Evolutionary conservation across 2,329 filamentous ascomycete species (phyloP).

Genomic region (Zalaria obscura): DNA sequence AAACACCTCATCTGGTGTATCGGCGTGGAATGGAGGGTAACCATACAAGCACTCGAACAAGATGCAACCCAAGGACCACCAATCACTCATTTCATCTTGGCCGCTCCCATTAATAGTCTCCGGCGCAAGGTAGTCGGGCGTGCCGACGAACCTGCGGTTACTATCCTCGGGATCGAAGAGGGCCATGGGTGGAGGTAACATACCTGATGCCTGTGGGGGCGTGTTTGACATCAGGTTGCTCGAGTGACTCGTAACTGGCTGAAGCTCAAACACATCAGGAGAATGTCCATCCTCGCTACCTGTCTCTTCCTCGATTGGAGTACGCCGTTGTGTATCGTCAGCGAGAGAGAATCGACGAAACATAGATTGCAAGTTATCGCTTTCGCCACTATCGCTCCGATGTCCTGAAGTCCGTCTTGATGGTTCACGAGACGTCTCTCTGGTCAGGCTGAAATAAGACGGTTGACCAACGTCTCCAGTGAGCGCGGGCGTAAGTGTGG

Average conservation of each 20-base stretch:
- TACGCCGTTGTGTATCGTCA: constrained; percentile 37
- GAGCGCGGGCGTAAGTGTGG: constrained; percentile 70
- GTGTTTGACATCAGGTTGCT: constrained; percentile 43
- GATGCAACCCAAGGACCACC: constrained; percentile 99
- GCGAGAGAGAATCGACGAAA: constrained; percentile 53
- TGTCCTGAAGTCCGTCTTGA: constrained; percentile 63
- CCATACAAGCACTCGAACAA: constrained; percentile 93
- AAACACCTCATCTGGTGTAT: constrained; percentile 84
- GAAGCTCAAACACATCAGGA: constrained; percentile 60
- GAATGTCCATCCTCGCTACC: constrained; percentile 52
- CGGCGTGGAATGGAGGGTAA: constrained; percentile 82
- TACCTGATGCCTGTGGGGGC: constrained; percentile 53
- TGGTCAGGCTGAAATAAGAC: constrained; percentile 77
- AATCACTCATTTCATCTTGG: constrained; percentile 96
- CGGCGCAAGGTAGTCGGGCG: constrained; percentile 89
- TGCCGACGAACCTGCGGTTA: constrained; percentile 86
- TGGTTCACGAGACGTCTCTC: constrained; percentile 40
- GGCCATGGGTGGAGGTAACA: constrained; percentile 82
- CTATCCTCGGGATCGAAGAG: constrained; percentile 92
- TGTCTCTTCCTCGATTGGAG: constrained; percentile 59
- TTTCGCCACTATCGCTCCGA: constrained; percentile 84
- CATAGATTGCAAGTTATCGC: constrained; percentile 71
- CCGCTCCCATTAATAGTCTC: constrained; percentile 92
- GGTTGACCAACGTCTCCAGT: constrained; percentile 59
- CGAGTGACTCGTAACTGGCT: constrained; percentile 40